A percentile compares a stretch with the other conserved stretches of the same genome.
These are phyloP conservation scores for Platanthera zijinensis DNA, from an alignment of 106 monocot species.

Conservation along the genomic window DNA sequence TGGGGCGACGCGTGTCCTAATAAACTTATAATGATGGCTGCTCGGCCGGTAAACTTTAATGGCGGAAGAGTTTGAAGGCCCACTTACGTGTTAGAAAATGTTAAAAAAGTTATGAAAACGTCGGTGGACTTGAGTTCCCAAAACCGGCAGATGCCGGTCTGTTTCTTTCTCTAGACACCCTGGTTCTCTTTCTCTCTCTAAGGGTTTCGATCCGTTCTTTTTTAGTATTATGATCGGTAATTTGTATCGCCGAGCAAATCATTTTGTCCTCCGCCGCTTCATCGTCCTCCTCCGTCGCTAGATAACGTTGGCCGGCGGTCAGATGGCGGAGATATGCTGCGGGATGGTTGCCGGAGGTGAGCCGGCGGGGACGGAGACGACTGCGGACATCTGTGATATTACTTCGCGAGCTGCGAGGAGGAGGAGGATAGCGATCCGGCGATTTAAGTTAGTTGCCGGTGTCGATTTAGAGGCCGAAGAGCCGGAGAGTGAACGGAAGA, in stretches of 20 bases:
- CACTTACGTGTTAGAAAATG: neutral
- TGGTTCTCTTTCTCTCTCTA: neutral
- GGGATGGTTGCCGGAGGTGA: constrained; percentile 21
- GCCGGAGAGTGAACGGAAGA: constrained; percentile 15
- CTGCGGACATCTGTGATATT: constrained; percentile 12
- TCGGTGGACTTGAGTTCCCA: no score
- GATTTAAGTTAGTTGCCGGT: constrained; percentile 29
- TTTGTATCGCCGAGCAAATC: neutral
- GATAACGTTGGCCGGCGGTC: neutral
- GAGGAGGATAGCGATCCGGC: constrained; percentile 43
- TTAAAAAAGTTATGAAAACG: neutral
- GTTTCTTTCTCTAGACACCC: no score
- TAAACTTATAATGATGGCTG: neutral
- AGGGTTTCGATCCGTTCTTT: neutral
- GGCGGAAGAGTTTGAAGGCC: neutral
- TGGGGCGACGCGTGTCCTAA: neutral
- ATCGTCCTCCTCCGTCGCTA: neutral
- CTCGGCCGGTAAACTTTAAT: neutral
- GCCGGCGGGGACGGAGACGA: constrained; percentile 4
- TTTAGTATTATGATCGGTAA: neutral
- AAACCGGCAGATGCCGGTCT: constrained; percentile 5
- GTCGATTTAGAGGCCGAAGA: constrained; percentile 10
- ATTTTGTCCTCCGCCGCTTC: neutral
- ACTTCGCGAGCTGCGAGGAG: constrained; percentile 39
- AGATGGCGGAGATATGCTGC: constrained; percentile 69